Evolutionary conservation across 192 early-diverging fungal genomes (phyloP).

Genomic region (Pecoramyces ruminantium): DNA sequence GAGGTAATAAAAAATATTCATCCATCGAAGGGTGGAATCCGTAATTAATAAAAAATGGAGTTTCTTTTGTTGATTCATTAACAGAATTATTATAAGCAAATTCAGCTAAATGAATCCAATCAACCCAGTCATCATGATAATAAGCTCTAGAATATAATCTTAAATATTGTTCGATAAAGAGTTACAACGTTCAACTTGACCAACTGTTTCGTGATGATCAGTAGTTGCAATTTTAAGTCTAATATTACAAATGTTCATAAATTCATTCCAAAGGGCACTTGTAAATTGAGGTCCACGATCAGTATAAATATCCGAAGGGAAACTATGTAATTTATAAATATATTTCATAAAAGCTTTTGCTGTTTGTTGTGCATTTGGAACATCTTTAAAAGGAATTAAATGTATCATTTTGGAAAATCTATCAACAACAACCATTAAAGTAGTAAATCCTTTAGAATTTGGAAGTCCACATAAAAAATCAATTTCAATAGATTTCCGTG

Average conservation of each 20-base stretch:
- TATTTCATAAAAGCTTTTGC: too few species aligned
- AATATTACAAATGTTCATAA: conserved; percentile 7
- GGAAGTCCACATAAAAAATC: too few species aligned
- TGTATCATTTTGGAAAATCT: too few species aligned
- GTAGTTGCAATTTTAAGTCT: conserved; percentile 16
- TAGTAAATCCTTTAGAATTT: too few species aligned
- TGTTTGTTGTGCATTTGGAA: too few species aligned
- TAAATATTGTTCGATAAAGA: conserved; percentile 16
- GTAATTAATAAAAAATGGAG: conserved; percentile 11
- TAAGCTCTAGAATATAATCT: conserved; percentile 7
- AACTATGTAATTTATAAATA: too few species aligned
- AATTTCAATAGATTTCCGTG: too few species aligned
- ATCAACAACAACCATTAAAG: too few species aligned
- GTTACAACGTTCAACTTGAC: conserved; percentile 21
- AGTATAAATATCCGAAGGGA: too few species aligned
- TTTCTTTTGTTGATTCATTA: conserved; percentile 4
- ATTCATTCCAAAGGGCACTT: conserved; percentile 10
- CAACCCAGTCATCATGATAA: conserved; percentile 17
- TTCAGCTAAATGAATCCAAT: conserved; percentile 15
- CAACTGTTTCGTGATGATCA: conserved; percentile 16
- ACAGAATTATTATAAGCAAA: conserved; percentile 31
- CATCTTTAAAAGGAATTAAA: too few species aligned
- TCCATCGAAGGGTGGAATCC: conserved; percentile 4
- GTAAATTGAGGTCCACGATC: conserved; percentile 22
- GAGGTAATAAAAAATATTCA: too few species aligned